Conservation (phyloP, 73 alveolate genomes). For the Paramecium primaurelia region DNA sequence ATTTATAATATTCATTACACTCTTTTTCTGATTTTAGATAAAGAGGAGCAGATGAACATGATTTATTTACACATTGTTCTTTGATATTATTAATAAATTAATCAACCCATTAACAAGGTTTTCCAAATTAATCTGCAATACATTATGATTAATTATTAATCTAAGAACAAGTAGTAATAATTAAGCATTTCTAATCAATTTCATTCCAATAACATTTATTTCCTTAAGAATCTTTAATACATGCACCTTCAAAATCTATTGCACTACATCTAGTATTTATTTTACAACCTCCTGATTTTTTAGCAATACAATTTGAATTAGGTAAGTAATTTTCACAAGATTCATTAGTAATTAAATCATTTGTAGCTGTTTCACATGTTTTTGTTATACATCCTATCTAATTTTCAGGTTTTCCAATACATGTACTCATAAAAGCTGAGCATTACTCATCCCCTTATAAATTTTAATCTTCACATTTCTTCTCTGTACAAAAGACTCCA, state of each 20-base stretch:
- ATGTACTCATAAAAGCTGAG: no score
- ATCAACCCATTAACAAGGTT: background rate
- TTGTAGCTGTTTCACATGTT: background rate
- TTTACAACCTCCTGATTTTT: background rate
- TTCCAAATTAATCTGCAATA: background rate
- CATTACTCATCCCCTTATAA: no score
- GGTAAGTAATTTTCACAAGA: background rate
- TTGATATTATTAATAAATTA: background rate
- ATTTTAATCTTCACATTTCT: no score
- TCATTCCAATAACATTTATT: background rate
- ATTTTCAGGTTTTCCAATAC: no score
- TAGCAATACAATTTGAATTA: background rate
- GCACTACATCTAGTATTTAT: background rate
- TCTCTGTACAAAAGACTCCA: no score
- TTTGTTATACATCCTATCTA: background rate
- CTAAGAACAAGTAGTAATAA: background rate
- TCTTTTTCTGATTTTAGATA: background rate
- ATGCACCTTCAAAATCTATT: background rate
- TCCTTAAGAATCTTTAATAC: background rate
- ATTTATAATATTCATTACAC: background rate
- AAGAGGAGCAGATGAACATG: background rate
- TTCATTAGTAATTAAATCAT: background rate
- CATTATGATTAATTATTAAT: background rate
- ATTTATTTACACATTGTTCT: background rate
- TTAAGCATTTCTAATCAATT: background rate